Base-by-base conservation (phyloP, 306 rosid species). In the Vigna nakashimae region DNA sequence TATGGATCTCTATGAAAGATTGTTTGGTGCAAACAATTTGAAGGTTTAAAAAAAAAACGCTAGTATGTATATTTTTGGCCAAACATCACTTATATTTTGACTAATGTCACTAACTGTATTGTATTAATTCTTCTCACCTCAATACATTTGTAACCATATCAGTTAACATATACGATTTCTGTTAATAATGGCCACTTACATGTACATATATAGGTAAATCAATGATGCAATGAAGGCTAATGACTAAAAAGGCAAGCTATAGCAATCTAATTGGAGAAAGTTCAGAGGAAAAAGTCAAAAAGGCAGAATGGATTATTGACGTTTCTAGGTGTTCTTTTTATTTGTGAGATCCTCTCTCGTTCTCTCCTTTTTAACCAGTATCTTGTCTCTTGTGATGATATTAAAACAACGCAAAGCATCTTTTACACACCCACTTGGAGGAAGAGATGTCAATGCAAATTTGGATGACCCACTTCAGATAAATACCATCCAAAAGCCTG, bases 401-500 rank as follows among this genome's bases (percentile, higher is more conserved):
- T 57, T 67, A 67, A 65, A 59, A 0, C 42, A 69, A 67, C 18
- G 2, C 7, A 60, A 63, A 57, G 14, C 49, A 64, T 69, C 71
- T 80, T 69, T 69, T 59, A 40, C 2, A 18, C 65, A 79, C 72
- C 77, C 77, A 71, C 78, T 46, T 38, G 10, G 12, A 32, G 48
- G 79, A 60, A 46, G 65, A 71, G 76, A 82, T 86, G 83, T 86
- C 89, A 84, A 86, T 13, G 67, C 69, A 70, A 77, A 79, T 51
- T 84, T 84, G 76, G 78, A 77, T 84, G 87, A 65, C 85, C 86
- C 83, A 80, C 84, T 84, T 65, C 0, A 38, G 43, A 69, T 82
- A 59, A 57, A 58, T 59, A 51, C 55, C 32, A 86, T 55, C 60
- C 79, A 82, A 74, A 82, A 75, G 83, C 51, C 63, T 80, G 14